These are phyloP conservation scores for Dioscorea zingiberensis DNA, from an alignment of 106 monocot genomes.

Conservation along the genomic window DNA sequence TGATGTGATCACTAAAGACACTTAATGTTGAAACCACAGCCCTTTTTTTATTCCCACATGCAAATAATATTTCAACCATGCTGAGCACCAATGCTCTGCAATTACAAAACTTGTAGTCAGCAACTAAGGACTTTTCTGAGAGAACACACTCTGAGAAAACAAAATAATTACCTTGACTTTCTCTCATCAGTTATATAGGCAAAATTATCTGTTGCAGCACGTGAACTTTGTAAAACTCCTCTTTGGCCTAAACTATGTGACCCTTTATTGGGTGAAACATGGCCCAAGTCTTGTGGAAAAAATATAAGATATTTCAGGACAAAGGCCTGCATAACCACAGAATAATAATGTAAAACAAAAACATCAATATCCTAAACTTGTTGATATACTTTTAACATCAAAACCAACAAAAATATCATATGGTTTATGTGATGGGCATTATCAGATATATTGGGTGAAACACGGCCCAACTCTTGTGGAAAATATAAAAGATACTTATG, in stretches of 20 bases:
- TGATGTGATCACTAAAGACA: conserved; percentile 21
- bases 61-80: conserved; percentile 95
- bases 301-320: conserved; percentile 69
- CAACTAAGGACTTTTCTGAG: neutral
- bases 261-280: conserved; percentile 11
- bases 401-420: too few relatives aligned
- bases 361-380: neutral
- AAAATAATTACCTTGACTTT: conserved; percentile 48
- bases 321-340: conserved; percentile 48
- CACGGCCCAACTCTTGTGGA: too few relatives aligned
- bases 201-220: conserved; percentile 29
- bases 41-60: conserved; percentile 64
- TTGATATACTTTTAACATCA: too few relatives aligned
- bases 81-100: conserved; percentile 77
- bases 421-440: too few relatives aligned
- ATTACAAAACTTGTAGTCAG: conserved; percentile 14
- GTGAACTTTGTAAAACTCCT: conserved; percentile 20
- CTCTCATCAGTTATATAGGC: conserved; percentile 50
- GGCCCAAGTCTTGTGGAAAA: conserved; percentile 36
- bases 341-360: conserved; percentile 5
- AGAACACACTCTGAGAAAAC: neutral
- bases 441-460: too few relatives aligned
- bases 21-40: conserved; percentile 62
- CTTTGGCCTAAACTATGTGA: conserved; percentile 26
- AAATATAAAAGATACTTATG: too few relatives aligned